Conservation (phyloP, 2,329 filamentous ascomycete species). For the Leptosphaerulina australis region DNA sequence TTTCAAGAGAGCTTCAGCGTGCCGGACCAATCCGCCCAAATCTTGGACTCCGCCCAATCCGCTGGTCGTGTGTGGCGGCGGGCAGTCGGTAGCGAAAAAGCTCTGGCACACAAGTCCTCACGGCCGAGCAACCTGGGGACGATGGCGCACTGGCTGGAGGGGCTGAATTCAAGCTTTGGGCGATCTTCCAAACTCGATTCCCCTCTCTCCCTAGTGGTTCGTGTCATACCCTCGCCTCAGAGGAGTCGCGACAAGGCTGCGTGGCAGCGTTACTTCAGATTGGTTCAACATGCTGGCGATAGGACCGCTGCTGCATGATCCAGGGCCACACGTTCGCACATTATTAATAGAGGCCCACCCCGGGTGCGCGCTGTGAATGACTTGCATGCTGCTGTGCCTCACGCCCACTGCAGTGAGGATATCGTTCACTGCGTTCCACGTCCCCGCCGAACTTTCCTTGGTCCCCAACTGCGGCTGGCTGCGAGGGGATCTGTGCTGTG, state of each 20-base stretch:
- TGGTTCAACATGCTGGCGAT: constrained; percentile 21
- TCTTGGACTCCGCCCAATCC: constrained; percentile 30
- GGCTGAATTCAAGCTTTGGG: constrained; percentile 46
- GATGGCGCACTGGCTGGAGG: constrained; percentile 24
- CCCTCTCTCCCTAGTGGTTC: constrained; percentile 31
- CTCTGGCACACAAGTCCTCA: constrained; percentile 7
- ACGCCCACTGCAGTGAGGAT: constrained; percentile 8
- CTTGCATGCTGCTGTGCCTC: constrained; percentile 23
- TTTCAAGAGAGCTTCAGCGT: constrained; percentile 28
- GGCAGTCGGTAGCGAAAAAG: constrained; percentile 31
- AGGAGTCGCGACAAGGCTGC: constrained; percentile 32
- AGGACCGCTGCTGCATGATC: constrained; percentile 31
- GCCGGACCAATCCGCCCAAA: constrained; percentile 29
- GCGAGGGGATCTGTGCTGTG: constrained; percentile 14
- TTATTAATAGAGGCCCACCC: constrained; percentile 21
- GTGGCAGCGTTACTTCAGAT: constrained; percentile 30
- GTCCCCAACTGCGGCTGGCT: constrained; percentile 6
- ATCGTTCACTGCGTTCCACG: constrained; percentile 5
- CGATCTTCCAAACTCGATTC: constrained; percentile 34
- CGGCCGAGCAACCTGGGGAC: constrained; percentile 21
- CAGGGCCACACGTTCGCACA: constrained; percentile 19
- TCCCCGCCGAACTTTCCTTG: constrained; percentile 6
- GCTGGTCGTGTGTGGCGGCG: constrained; percentile 34
- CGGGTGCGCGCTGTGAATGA: constrained; percentile 16
- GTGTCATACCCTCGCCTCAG: constrained; percentile 34